Evolutionary conservation across 1,139 yeast genomes (phyloP).

Genomic region (Saccharomyces hybrid): DNA sequence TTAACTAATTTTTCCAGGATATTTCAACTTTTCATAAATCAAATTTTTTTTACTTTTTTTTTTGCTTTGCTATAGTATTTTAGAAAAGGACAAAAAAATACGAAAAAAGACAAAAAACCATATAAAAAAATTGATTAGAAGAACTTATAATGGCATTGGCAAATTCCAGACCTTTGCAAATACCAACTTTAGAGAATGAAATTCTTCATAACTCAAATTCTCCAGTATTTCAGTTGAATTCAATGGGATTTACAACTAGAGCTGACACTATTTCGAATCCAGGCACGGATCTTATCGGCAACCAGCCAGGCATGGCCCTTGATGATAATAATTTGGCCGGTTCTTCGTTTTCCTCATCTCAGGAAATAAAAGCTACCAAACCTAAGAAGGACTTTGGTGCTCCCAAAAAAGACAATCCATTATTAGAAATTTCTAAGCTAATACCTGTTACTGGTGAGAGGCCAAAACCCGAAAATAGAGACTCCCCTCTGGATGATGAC

Average conservation of each 20-base stretch:
- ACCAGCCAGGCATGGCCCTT: neutral
- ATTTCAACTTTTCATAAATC: neutral
- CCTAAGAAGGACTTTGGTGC: conserved; percentile 7
- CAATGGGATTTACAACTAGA: conserved; percentile 16
- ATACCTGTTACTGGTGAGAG: conserved; percentile 78
- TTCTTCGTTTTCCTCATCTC: conserved; percentile 1
- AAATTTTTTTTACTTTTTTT: neutral
- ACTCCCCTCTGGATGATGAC: conserved; percentile 63
- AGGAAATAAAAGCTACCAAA: conserved; percentile 6
- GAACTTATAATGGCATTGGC: conserved; percentile 29
- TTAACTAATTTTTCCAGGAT: neutral
- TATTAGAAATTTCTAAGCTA: conserved; percentile 68
- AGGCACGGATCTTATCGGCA: conserved; percentile 6
- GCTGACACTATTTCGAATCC: conserved; percentile 9
- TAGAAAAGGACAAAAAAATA: neutral
- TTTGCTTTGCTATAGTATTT: conserved; percentile 2
- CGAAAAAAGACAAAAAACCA: neutral
- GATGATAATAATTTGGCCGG: neutral
- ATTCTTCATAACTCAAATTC: conserved; percentile 27
- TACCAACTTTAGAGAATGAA: conserved; percentile 29
- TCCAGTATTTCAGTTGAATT: conserved; percentile 29
- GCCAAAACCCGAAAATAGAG: conserved; percentile 59
- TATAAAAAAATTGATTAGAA: neutral
- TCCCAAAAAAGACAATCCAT: conserved; percentile 33
- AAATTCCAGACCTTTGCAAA: conserved; percentile 29